phyloP scores from a whole-genome alignment of 805 yeast genomes.

The Metahyphopichia silvanorum region DNA sequence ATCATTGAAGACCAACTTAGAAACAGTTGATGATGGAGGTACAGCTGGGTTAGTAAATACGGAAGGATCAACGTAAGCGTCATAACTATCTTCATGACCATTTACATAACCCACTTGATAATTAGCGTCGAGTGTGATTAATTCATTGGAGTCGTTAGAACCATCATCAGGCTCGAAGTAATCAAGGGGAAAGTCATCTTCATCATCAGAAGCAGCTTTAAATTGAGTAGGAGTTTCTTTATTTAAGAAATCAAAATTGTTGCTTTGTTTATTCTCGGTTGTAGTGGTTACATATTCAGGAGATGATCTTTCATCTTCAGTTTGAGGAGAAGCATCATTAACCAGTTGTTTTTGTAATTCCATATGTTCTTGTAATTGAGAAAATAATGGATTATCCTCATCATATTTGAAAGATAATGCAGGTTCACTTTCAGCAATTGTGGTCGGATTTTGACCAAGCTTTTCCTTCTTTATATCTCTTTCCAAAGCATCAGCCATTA shows the following conservation, averaged over 20 bases:
- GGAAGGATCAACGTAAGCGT: constrained; percentile 14
- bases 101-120: constrained; percentile 4
- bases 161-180: constrained; percentile 45
- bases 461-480: constrained; percentile 83
- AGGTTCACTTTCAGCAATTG: constrained; percentile 72
- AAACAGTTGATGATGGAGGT: constrained; percentile 16
- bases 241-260: constrained; percentile 11
- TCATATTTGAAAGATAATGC: constrained; percentile 74
- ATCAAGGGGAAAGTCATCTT: constrained; percentile 72
- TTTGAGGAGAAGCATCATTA: constrained; percentile 3
- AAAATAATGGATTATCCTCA: constrained; percentile 45
- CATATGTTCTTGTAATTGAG: constrained; percentile 51
- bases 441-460: constrained; percentile 60
- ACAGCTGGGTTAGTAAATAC: constrained; percentile 12
- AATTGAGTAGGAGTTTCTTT: constrained; percentile 22
- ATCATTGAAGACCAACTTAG: constrained; percentile 42
- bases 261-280: constrained; percentile 4
- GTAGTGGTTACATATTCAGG: constrained; percentile 12
- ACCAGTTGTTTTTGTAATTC: constrained; percentile 20
- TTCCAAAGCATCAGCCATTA: constrained; percentile 91
- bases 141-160: constrained; percentile 13
- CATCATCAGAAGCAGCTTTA: constrained; percentile 31
- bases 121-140: constrained; percentile 19
- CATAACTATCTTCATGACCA: constrained; percentile 16
- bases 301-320: constrained; percentile 6